Evolutionary conservation across 2,329 filamentous ascomycete species (phyloP).

Genomic region (Colletotrichum sublineola): DNA sequence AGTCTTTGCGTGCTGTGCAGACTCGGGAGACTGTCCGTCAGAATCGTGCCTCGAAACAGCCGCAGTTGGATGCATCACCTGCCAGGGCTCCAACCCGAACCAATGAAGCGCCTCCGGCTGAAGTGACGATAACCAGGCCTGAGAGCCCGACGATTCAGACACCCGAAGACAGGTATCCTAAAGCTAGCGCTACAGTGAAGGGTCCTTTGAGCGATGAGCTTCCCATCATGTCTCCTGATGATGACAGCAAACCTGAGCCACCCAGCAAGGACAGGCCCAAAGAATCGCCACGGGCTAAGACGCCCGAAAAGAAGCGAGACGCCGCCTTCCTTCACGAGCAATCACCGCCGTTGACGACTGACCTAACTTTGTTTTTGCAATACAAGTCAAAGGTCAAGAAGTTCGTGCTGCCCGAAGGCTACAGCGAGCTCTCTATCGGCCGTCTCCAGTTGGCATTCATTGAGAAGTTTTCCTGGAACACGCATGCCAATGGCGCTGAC

Average conservation of each 20-base stretch:
- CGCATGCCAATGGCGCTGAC: slow-evolving; percentile 91
- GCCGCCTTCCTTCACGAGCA: slow-evolving; percentile 71
- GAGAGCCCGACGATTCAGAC: slow-evolving; percentile 67
- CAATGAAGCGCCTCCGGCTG: slow-evolving; percentile 68
- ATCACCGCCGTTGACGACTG: slow-evolving; percentile 80
- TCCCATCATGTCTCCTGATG: slow-evolving; percentile 49
- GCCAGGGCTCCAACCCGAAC: slow-evolving; percentile 71
- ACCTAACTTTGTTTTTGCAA: slow-evolving; percentile 93
- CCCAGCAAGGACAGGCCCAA: slow-evolving; percentile 43
- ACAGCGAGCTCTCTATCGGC: slow-evolving; percentile 86
- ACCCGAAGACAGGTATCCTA: slow-evolving; percentile 73
- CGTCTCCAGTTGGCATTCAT: slow-evolving; percentile 96
- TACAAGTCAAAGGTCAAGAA: slow-evolving; percentile 99
- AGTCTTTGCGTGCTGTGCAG: slow-evolving; percentile 81
- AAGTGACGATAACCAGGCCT: slow-evolving; percentile 22
- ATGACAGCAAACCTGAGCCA: slow-evolving; percentile 46
- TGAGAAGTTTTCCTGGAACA: slow-evolving; percentile 99
- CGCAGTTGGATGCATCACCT: slow-evolving; percentile 69
- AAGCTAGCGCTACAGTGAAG: slow-evolving; percentile 70
- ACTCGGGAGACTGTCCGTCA: slow-evolving; percentile 64
- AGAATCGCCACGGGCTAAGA: slow-evolving; percentile 49
- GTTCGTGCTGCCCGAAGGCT: slow-evolving; percentile 87
- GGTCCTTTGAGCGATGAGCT: slow-evolving; percentile 67
- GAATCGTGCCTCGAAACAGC: slow-evolving; percentile 61
- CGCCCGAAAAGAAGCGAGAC: slow-evolving; percentile 59